phyloP scores from a whole-genome alignment of 176 grass and related monocot species.

The Oryza coarctata region DNA sequence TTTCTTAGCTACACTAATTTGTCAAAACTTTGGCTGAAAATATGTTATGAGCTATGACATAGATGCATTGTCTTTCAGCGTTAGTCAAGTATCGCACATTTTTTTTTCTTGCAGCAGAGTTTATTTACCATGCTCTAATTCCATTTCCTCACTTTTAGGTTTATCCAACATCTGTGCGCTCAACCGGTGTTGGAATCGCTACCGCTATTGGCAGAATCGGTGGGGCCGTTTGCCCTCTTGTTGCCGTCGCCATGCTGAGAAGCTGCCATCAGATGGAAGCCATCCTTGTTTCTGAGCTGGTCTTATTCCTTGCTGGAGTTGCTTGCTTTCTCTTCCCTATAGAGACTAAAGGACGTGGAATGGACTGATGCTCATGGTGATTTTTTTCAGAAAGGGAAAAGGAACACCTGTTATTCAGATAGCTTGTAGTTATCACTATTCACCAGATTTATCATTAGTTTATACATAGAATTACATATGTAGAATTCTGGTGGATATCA shows the following conservation, averaged over 20 bases:
- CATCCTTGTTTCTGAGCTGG: conserved; percentile 58
- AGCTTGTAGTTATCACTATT: neutral
- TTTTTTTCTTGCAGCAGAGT: neutral
- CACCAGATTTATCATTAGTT: neutral
- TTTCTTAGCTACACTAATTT: neutral
- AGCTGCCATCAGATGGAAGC: conserved; percentile 70
- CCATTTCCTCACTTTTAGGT: conserved; percentile 37
- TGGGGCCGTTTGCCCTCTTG: conserved; percentile 66
- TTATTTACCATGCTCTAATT: neutral
- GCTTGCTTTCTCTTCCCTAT: conserved; percentile 60
- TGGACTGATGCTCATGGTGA: conserved; percentile 27
- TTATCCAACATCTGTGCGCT: conserved; percentile 67
- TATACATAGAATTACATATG: neutral
- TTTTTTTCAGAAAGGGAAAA: neutral
- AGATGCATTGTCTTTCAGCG: too few relatives aligned
- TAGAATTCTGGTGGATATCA: neutral
- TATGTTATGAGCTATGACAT: neutral
- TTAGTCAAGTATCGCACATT: neutral
- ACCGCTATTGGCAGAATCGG: conserved; percentile 65
- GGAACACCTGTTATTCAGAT: neutral
- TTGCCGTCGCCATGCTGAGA: conserved; percentile 54
- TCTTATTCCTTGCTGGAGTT: conserved; percentile 54
- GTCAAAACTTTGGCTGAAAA: too few relatives aligned
- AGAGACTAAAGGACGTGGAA: conserved; percentile 61
- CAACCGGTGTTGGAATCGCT: conserved; percentile 64